Evolutionary conservation across 768 basidiomycete species (phyloP), one percentile per base, ranked within the genome.

Genomic region (Hirschioporus abietinus): DNA sequence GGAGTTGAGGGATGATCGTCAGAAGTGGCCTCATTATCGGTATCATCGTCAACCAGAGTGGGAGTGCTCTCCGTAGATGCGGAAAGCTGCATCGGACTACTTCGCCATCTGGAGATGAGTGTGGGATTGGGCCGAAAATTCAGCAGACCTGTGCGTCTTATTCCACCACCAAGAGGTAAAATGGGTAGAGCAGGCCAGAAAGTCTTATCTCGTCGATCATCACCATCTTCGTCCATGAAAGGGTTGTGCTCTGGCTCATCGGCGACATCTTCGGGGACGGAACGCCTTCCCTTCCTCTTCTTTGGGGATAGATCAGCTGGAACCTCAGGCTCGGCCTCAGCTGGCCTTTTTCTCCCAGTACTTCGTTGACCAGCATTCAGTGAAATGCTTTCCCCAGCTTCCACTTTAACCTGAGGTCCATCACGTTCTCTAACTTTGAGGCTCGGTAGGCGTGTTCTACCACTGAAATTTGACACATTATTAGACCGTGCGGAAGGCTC

Each of bases 381-480:
- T 15, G 42, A 24, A 61, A 15, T 34, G 60, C 23, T 34, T 12
- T 61, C 60, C 15, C 60, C 30, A 12, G 15, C 12, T 24, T 61
- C 25, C 25, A 61, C 60, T 61, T 25, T 52, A 20, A 52, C 42
- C 42, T 52, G 15, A 52, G 42, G 20, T 20, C 42, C 42, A n/a
- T 71, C 73, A 57, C 71, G 72, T 68, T 78, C 77, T 35, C 76
- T 73, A 35, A 63, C 66, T 68, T 76, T 72, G 26, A 73, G 70
- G 64, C 73, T 76, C 5, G 76, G 76, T 10, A 74, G 64, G 65
- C 73, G 74, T 24, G 74, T 70, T 27, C 76, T 71, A 23, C 75
- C 74, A 65, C 75, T 75, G 35, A 52, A 76, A 78, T 63, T 76
- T 77, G 15, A 70, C 74, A 9, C 76, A 77, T 73, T 78, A 74